phyloP scores from a whole-genome alignment of 768 basidiomycete genomes.

The Thelephora aurantiotincta region DNA sequence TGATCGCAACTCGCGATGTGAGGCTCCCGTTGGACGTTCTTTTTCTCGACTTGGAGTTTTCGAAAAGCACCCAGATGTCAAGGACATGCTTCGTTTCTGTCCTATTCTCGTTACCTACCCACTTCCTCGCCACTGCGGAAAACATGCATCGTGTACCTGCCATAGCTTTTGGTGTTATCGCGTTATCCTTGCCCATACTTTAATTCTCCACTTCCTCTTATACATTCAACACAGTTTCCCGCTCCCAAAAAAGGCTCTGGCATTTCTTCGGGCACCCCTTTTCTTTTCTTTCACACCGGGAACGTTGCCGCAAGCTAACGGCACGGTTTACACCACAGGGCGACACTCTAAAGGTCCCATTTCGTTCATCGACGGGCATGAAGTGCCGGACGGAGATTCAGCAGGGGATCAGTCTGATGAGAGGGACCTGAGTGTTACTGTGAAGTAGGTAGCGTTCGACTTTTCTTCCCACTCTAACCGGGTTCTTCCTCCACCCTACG shows the following conservation, averaged over 20 bases:
- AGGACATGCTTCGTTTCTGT: slow-evolving; percentile 54
- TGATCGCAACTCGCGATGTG: not conserved
- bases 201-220: not conserved
- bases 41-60: slow-evolving; percentile 37
- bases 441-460: no score
- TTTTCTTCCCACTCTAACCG: no score
- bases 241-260: slow-evolving; percentile 9
- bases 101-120: slow-evolving; percentile 61
- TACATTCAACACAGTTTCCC: not conserved
- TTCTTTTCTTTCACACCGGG: not conserved
- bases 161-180: slow-evolving; percentile 21
- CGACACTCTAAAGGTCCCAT: not conserved
- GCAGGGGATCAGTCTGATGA: no score
- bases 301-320: not conserved
- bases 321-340: not conserved
- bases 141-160: slow-evolving; percentile 78
- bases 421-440: no score
- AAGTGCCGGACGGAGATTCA: no score
- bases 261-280: slow-evolving; percentile 13
- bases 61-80: slow-evolving; percentile 64
- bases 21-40: not conserved
- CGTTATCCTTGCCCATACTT: slow-evolving; percentile 17
- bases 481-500: no score
- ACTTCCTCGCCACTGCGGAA: slow-evolving; percentile 47
- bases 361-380: not conserved